phyloP scores from a whole-genome alignment of 495 filamentous ascomycete genomes.

The Aspergillus conjunctus region DNA sequence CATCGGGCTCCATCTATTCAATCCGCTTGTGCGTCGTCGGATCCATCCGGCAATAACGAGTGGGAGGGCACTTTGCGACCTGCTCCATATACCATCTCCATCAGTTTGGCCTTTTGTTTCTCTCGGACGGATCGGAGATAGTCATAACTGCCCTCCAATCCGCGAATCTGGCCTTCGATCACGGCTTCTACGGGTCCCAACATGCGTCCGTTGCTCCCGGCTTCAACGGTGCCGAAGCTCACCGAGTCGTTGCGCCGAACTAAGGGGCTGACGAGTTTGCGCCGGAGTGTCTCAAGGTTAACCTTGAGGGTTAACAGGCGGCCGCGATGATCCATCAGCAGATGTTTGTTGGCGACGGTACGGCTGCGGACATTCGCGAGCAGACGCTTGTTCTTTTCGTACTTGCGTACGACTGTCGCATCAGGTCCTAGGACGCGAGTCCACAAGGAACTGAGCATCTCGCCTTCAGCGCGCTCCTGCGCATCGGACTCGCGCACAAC shows the following conservation, averaged over 20 bases:
- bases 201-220: slow-evolving; percentile 55
- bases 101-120: slow-evolving; percentile 77
- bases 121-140: slow-evolving; percentile 72
- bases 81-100: slow-evolving; percentile 77
- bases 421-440: slow-evolving; percentile 77
- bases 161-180: slow-evolving; percentile 81
- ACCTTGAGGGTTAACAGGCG: slow-evolving; percentile 77
- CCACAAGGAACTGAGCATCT: slow-evolving; percentile 83
- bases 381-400: slow-evolving; percentile 78
- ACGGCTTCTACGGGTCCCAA: slow-evolving; percentile 54
- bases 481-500: slow-evolving; percentile 78
- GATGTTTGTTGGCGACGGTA: slow-evolving; percentile 82
- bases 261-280: slow-evolving; percentile 78
- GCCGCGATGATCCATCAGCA: slow-evolving; percentile 80
- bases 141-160: slow-evolving; percentile 74
- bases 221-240: slow-evolving; percentile 42
- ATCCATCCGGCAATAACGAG: slow-evolving; percentile 31
- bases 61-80: slow-evolving; percentile 39
- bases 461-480: slow-evolving; percentile 75
- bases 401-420: slow-evolving; percentile 72
- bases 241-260: slow-evolving; percentile 65
- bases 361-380: slow-evolving; percentile 75
- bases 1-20: slow-evolving; percentile 18
- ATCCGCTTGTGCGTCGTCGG: slow-evolving; percentile 23
- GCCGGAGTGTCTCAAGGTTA: slow-evolving; percentile 73